These are phyloP conservation scores for Coemansia sp. DNA, from an alignment of 192 early-diverging fungal species.

Conservation along the genomic window DNA sequence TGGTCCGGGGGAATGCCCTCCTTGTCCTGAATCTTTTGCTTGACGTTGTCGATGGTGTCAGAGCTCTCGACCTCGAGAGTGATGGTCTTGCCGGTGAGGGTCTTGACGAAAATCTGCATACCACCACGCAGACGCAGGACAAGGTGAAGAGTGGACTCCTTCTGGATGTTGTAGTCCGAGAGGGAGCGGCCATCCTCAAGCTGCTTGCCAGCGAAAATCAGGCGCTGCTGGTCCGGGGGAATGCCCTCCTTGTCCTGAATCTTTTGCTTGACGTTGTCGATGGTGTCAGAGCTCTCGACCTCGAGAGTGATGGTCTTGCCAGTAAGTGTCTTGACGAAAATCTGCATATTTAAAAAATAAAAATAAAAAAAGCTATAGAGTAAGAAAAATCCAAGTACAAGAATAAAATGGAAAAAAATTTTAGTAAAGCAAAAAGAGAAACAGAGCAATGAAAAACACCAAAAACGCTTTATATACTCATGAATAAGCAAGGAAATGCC, in stretches of 20 bases:
- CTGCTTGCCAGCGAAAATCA: constrained; percentile 99
- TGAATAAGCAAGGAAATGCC: too few species aligned
- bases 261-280: constrained; percentile 80
- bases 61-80: constrained; percentile 68
- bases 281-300: constrained; percentile 71
- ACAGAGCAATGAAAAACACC: too few species aligned
- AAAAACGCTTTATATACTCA: too few species aligned
- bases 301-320: constrained; percentile 97
- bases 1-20: constrained; percentile 78
- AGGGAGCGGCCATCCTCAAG: constrained; percentile 96
- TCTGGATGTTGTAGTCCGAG: constrained; percentile 99
- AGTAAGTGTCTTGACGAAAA: constrained; percentile 74
- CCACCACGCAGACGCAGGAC: constrained; percentile 90
- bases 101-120: constrained; percentile 49
- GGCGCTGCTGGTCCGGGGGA: constrained; percentile 97
- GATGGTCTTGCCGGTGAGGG: constrained; percentile 81
- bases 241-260: constrained; percentile 90
- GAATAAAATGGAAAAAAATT: constrained; percentile 2
- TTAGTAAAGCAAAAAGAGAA: constrained; percentile 65
- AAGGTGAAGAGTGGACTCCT: constrained; percentile 96
- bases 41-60: constrained; percentile 72
- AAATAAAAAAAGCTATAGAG: too few species aligned
- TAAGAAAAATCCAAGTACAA: neutral
- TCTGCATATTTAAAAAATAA: constrained; percentile 44
- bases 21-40: constrained; percentile 75